phyloP scores from a whole-genome alignment of 2,329 filamentous ascomycete species.

The Apiospora kogelbergensis region DNA sequence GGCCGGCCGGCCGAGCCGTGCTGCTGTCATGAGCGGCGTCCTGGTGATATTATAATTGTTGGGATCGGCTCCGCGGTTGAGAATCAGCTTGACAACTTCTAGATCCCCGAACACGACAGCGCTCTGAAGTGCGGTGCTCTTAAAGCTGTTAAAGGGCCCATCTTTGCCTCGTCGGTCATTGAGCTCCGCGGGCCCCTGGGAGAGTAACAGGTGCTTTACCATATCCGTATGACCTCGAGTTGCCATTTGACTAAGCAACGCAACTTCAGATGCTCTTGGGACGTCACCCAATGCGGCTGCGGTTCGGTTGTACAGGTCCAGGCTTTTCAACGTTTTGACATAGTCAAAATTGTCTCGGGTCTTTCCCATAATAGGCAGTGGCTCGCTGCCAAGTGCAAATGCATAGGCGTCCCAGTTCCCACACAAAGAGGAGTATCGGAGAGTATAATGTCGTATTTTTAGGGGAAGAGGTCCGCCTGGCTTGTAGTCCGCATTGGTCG shows the following conservation, averaged over 20 bases:
- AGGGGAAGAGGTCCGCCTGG: background rate
- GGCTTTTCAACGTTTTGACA: background rate
- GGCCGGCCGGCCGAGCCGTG: background rate
- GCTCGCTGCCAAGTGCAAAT: background rate
- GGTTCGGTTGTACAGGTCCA: background rate
- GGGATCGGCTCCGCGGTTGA: constrained; percentile 12
- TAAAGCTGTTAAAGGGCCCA: background rate
- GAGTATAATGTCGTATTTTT: background rate
- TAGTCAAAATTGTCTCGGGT: background rate
- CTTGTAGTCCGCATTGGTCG: background rate
- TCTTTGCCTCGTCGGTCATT: background rate
- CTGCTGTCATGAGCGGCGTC: background rate
- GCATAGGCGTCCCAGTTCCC: background rate
- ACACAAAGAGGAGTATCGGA: background rate
- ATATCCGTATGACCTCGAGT: background rate
- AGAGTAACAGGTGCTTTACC: background rate
- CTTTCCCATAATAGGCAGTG: background rate
- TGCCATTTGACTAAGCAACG: background rate
- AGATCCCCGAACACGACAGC: background rate
- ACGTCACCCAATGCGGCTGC: background rate
- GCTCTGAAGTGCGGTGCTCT: background rate
- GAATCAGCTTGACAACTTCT: constrained; percentile 11
- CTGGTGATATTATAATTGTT: background rate
- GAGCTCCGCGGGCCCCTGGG: background rate
- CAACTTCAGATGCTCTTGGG: too few relatives aligned